Percentiles rank a stretch among this genome's conserved stretches.
Conservation (phyloP, 2,329 filamentous ascomycete species). For the Colletotrichum agaves region DNA sequence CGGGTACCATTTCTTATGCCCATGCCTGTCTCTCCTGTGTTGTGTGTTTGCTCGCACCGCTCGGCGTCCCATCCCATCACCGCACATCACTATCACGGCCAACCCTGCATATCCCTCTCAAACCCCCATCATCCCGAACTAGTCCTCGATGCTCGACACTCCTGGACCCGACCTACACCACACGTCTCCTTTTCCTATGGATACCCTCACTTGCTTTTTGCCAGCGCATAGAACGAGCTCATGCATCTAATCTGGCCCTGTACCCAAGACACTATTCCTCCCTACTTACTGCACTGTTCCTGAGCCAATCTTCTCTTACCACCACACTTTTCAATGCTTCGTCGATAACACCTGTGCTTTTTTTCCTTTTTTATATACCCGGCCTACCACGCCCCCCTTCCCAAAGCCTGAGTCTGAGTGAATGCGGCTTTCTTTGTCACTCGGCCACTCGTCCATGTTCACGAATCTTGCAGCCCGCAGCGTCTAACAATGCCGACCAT, state of each 20-base stretch:
- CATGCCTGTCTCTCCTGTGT: constrained; percentile 36
- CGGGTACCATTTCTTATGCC: constrained; percentile 33
- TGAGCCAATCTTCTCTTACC: constrained; percentile 19
- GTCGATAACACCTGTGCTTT: background rate
- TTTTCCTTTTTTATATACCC: constrained; percentile 23
- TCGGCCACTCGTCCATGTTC: constrained; percentile 20
- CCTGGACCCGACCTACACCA: constrained; percentile 32
- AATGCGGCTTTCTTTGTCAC: constrained; percentile 23
- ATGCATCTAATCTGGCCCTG: constrained; percentile 35
- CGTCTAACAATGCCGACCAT: constrained; percentile 37
- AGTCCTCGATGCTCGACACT: constrained; percentile 33
- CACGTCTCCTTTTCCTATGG: constrained; percentile 37
- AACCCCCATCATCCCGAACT: constrained; percentile 36
- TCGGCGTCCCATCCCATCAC: constrained; percentile 32
- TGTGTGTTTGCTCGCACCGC: constrained; percentile 36
- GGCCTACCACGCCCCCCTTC: constrained; percentile 4
- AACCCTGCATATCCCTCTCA: constrained; percentile 35
- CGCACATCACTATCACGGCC: constrained; percentile 32
- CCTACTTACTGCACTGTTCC: constrained; percentile 7
- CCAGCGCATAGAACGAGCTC: constrained; percentile 39
- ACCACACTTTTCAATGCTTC: background rate
- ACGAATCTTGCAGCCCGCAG: constrained; percentile 21
- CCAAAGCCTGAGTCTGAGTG: constrained; percentile 16
- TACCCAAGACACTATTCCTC: constrained; percentile 18
- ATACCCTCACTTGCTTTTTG: constrained; percentile 39